These are phyloP conservation scores for Plasmopara muralis DNA, from an alignment of 352 stramenopile genomes.

Conservation along the genomic window DNA sequence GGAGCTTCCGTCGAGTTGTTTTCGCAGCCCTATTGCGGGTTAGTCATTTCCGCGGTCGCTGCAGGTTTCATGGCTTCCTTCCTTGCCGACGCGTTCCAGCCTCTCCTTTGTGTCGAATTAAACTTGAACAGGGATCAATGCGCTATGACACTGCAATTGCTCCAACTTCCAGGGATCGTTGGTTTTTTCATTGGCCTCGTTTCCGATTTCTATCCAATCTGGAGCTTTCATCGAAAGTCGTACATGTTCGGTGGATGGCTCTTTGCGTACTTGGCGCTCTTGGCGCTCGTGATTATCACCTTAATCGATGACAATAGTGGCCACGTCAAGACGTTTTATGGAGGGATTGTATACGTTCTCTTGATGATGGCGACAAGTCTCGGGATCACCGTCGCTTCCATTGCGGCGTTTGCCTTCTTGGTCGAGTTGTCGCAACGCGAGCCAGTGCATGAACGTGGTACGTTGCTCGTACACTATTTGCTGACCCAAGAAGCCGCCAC, in stretches of 20 bases:
- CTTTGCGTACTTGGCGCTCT: conserved; percentile 58
- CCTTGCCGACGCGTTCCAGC: conserved; percentile 52
- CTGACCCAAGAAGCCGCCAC: conserved; percentile 44
- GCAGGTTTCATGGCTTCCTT: conserved; percentile 66
- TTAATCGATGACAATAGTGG: conserved; percentile 45
- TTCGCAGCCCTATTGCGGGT: conserved; percentile 50
- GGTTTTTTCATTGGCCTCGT: conserved; percentile 73
- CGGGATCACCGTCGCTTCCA: conserved; percentile 51
- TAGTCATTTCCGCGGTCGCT: conserved; percentile 48
- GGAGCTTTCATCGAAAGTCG: conserved; percentile 66
- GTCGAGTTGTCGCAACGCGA: conserved; percentile 76
- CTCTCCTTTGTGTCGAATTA: conserved; percentile 54
- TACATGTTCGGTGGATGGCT: conserved; percentile 75
- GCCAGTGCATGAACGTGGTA: conserved; percentile 63
- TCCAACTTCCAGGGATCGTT: conserved; percentile 46
- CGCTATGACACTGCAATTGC: conserved; percentile 42
- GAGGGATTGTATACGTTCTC: conserved; percentile 61
- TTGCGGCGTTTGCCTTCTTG: conserved; percentile 55
- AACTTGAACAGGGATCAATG: conserved; percentile 39
- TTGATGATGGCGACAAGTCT: conserved; percentile 60
- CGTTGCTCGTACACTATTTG: conserved; percentile 61
- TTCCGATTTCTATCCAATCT: conserved; percentile 77
- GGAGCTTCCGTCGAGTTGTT: conserved; percentile 52
- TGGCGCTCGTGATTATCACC: conserved; percentile 55
- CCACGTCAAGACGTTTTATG: conserved; percentile 41